These are phyloP conservation scores for Aureobasidium sp. DNA, from an alignment of 2,329 filamentous ascomycete species.

Conservation along the genomic window DNA sequence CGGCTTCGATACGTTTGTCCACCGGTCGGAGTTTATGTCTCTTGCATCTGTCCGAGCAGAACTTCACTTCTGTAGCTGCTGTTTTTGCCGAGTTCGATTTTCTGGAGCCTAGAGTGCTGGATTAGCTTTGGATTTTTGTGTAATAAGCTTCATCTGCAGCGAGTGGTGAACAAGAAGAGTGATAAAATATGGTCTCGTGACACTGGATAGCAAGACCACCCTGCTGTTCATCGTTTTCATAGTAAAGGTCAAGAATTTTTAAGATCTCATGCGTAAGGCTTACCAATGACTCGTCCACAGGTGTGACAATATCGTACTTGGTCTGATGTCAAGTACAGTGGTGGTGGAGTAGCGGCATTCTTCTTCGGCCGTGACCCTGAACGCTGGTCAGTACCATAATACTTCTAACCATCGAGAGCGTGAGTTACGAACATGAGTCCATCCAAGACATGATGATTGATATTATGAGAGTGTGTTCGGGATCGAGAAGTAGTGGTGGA, in stretches of 20 bases:
- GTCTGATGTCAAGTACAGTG: constrained; percentile 47
- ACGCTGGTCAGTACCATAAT: neutral
- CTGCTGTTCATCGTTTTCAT: neutral
- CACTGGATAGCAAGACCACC: neutral
- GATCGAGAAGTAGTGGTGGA: neutral
- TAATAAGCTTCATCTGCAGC: too few species aligned
- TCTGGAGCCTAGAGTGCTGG: constrained; percentile 19
- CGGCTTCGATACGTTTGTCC: constrained; percentile 48
- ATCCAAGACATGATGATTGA: constrained; percentile 15
- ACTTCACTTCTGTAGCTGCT: constrained; percentile 38
- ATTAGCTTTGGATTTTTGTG: neutral
- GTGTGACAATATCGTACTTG: constrained; percentile 49
- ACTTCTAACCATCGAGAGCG: neutral
- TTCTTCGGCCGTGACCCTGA: constrained; percentile 36
- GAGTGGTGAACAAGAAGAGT: neutral
- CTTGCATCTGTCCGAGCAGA: constrained; percentile 52
- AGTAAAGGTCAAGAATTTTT: neutral
- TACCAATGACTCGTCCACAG: constrained; percentile 50
- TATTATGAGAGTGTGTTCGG: neutral
- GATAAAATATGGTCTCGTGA: neutral
- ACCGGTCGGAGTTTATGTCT: constrained; percentile 42
- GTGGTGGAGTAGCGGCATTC: constrained; percentile 40
- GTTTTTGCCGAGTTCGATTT: constrained; percentile 26
- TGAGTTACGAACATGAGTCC: constrained; percentile 6
- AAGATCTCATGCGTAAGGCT: constrained; percentile 14